Evolutionary conservation across 139 green algal species (phyloP).

Genomic region (Haematococcus sp.): DNA sequence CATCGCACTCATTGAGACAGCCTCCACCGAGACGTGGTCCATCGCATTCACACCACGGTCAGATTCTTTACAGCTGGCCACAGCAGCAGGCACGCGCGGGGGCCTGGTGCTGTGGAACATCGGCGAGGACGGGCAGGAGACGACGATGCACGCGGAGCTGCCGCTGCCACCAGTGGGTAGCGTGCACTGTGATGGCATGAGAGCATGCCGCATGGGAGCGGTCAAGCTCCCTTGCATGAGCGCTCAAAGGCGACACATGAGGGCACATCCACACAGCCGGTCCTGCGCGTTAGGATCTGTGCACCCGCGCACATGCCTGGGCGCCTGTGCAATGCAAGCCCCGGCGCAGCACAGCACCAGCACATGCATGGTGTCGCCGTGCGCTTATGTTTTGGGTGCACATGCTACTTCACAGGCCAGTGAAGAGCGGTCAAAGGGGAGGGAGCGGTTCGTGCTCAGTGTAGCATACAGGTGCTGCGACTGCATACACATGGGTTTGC

Average conservation of each 20-base stretch:
- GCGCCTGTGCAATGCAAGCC: too few species aligned
- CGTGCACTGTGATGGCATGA: not conserved
- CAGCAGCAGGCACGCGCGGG: conserved; percentile 69
- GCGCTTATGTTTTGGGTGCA: too few species aligned
- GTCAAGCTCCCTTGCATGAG: not conserved
- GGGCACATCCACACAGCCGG: too few species aligned
- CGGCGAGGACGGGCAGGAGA: conserved; percentile 17
- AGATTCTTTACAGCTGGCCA: conserved; percentile 26
- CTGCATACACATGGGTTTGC: not conserved
- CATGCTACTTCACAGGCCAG: too few species aligned
- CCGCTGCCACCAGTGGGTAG: conserved; percentile 18
- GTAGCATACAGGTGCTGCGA: conserved; percentile 49
- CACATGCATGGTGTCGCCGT: too few species aligned
- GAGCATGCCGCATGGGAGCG: not conserved
- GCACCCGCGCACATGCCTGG: too few species aligned
- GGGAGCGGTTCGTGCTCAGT: conserved; percentile 70
- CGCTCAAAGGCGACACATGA: not conserved
- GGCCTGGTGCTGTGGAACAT: conserved; percentile 42
- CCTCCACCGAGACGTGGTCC: conserved; percentile 84
- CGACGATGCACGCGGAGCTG: conserved; percentile 22
- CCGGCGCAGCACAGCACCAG: too few species aligned
- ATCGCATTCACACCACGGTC: conserved; percentile 63
- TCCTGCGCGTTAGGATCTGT: too few species aligned
- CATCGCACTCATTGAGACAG: conserved; percentile 65
- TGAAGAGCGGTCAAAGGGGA: not conserved